These are phyloP conservation scores for Picea sitchensis DNA, from an alignment of 75 land plant genomes.

Conservation along the genomic window DNA sequence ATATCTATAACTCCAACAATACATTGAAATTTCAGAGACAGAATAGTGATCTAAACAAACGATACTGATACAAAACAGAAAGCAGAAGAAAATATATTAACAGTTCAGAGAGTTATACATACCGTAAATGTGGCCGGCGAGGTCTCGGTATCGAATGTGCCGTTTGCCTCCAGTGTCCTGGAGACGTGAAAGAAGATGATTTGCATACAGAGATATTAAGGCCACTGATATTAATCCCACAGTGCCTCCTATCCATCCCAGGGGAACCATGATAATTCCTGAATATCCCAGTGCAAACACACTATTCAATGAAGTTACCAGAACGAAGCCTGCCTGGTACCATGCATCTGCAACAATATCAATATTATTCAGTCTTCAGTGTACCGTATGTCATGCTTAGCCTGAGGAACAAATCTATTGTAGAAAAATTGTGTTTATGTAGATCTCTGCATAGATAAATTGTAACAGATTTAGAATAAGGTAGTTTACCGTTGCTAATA, in stretches of 20 bases:
- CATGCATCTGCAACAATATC: slow-evolving; percentile 50
- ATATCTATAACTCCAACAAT: too few species aligned
- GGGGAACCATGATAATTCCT: slow-evolving; percentile 69
- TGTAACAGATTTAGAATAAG: too few species aligned
- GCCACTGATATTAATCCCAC: slow-evolving; percentile 52
- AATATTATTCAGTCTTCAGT: too few species aligned
- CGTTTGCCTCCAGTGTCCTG: slow-evolving; percentile 81
- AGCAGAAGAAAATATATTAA: too few species aligned
- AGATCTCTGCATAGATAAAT: too few species aligned
- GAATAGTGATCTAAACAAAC: too few species aligned
- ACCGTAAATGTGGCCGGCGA: slow-evolving; percentile 82
- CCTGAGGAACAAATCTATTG: too few species aligned
- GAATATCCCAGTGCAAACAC: slow-evolving; percentile 79
- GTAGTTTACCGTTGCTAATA: too few species aligned
- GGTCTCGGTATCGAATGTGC: slow-evolving; percentile 86
- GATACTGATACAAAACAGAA: too few species aligned
- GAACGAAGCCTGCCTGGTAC: slow-evolving; percentile 69
- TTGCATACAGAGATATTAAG: slow-evolving; percentile 66
- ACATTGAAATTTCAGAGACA: too few species aligned
- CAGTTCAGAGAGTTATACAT: background rate
- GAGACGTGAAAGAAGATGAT: slow-evolving; percentile 54
- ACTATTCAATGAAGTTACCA: slow-evolving; percentile 69
- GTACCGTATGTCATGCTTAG: too few species aligned
- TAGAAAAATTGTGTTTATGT: too few species aligned
- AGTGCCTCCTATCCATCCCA: slow-evolving; percentile 71